Base-by-base conservation (phyloP, 257 asterid species). In the Nemophila menziesii region DNA sequence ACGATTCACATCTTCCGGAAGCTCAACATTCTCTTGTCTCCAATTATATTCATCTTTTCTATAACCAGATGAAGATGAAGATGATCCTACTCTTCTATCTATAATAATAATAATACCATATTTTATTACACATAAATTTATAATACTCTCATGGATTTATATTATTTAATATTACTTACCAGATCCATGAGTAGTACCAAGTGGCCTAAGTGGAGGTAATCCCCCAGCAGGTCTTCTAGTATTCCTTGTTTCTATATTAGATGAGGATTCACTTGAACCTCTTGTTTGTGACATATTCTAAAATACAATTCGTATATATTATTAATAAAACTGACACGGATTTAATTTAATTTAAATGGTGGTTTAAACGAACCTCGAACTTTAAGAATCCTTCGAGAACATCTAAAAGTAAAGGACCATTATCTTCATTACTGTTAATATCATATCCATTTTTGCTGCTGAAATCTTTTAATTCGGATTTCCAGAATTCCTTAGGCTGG, bases 321-420 rank as follows among this genome's bases (percentile, higher is more conserved):
- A 13, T 2, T 12, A 14, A 39, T 29, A 29, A 13, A 7, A n/a
- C 20, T 3, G 2, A 39, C 17, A 39, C 15, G 43, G 8, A 39
- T 1, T 21, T 14, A 39, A 21, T 14, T 39, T 17, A 39, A n/a
- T n/a, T n/a, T n/a, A n/a, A 1, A n/a, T 7, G 12, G 17, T 16
- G 19, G 0, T 39, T 17, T 20, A 22, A 37, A 66, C 78, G 16
- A 41, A 85, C 99, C 99, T 90, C 96, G 41, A 81, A 90, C 71
- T 90, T 90, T 86, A 90, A 70, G 70, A 85, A 90, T 48, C 99
- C 99, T 69, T 82, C 94, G 54, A 90, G 93, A 68, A 82, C 94
- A 62, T 90, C 96, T 80, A 90, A 75, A 65, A 90, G 92, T 67
- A 90, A 67, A 40, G 99, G 99, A 40, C 84, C 92, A 50, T 86